phyloP scores from a whole-genome alignment of 2,329 filamentous ascomycete species.

The Pestalotiopsis sp. region DNA sequence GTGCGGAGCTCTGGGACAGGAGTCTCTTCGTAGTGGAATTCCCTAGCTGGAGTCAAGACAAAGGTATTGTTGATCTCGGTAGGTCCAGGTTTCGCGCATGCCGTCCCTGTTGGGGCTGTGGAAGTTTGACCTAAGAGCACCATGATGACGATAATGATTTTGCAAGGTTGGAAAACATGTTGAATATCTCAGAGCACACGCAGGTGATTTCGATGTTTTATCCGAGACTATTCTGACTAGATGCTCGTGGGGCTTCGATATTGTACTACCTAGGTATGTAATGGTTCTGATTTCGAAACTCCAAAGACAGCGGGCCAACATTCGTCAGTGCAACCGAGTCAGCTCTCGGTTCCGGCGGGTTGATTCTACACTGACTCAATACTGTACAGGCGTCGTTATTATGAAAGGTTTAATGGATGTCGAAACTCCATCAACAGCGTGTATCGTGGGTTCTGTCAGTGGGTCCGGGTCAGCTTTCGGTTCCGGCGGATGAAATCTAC shows the following conservation, averaged over 20 bases:
- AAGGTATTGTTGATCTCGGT: background rate
- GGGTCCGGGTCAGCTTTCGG: background rate
- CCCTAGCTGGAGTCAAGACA: background rate
- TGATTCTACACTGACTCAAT: background rate
- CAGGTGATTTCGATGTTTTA: background rate
- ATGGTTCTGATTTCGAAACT: background rate
- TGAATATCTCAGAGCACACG: background rate
- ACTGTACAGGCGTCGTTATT: background rate
- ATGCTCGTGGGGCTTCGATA: background rate
- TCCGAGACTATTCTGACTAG: background rate
- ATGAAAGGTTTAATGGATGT: background rate
- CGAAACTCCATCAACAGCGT: too few species aligned
- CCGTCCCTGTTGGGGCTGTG: background rate
- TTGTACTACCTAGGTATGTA: background rate
- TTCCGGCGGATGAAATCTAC: background rate
- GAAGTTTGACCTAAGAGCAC: background rate
- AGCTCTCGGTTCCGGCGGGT: background rate
- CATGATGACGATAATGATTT: background rate
- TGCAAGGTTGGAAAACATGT: background rate
- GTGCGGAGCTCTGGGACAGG: background rate
- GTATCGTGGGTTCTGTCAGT: background rate
- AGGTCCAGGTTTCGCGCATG: background rate
- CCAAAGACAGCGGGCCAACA: background rate
- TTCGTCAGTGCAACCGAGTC: background rate
- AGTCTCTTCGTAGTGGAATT: background rate